Evolutionary conservation across 176 grass and related monocot species (phyloP).

Genomic region (Zizania latifolia): DNA sequence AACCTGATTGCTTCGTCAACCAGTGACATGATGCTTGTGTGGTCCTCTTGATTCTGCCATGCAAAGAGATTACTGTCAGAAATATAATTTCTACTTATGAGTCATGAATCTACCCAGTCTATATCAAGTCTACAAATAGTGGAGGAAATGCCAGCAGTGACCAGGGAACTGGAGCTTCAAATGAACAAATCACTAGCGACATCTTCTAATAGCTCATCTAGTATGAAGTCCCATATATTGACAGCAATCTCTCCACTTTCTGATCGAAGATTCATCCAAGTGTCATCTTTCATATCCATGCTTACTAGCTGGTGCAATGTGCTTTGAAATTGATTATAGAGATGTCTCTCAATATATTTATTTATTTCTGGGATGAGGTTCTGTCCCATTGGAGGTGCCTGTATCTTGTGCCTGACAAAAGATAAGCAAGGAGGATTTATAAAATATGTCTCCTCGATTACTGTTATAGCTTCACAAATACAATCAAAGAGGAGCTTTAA

Average conservation of each 20-base stretch:
- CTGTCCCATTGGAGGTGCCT: slow-evolving; percentile 28
- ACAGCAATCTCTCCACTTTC: slow-evolving; percentile 22
- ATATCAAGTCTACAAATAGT: neutral
- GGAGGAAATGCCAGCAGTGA: neutral
- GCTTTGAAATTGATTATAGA: slow-evolving; percentile 26
- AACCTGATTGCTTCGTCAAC: no score
- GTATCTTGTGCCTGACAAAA: slow-evolving; percentile 26
- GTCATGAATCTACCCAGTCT: neutral
- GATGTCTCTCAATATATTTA: slow-evolving; percentile 34
- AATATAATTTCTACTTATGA: slow-evolving; percentile 5
- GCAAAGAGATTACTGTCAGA: slow-evolving; percentile 10
- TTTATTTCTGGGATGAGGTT: slow-evolving; percentile 46
- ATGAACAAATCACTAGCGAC: slow-evolving; percentile 29
- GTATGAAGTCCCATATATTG: slow-evolving; percentile 35
- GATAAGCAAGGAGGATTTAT: slow-evolving; percentile 23
- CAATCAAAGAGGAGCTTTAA: slow-evolving; percentile 55
- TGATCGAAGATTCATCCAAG: slow-evolving; percentile 43
- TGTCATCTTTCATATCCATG: slow-evolving; percentile 27
- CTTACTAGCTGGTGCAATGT: slow-evolving; percentile 41
- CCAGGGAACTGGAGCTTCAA: slow-evolving; percentile 25
- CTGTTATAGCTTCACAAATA: slow-evolving; percentile 45
- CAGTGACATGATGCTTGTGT: neutral
- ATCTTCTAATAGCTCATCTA: slow-evolving; percentile 54
- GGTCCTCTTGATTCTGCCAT: slow-evolving; percentile 1
- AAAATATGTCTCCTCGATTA: slow-evolving; percentile 40